phyloP scores from a whole-genome alignment of 257 asterid species.

The Catharanthus roseus region DNA sequence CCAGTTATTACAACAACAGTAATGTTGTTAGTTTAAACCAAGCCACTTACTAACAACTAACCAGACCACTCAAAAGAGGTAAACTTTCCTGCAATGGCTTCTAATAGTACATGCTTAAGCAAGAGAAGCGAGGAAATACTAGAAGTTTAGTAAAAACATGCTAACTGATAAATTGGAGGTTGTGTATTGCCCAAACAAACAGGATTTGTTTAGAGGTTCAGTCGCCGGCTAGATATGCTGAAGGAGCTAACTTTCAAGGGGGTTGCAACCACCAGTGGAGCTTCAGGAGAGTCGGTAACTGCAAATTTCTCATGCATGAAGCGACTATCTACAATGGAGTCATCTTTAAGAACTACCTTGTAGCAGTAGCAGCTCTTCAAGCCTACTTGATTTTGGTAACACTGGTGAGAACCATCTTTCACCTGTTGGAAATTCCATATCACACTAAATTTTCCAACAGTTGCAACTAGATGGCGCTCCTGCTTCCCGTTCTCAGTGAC shows the following conservation, averaged over 20 bases:
- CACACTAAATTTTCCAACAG: conserved; percentile 97
- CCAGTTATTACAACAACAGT: conserved; percentile 30
- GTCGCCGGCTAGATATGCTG: conserved; percentile 77
- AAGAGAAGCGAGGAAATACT: conserved; percentile 10
- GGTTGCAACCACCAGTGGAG: conserved; percentile 57
- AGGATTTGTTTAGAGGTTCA: conserved; percentile 31
- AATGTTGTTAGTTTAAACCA: conserved; percentile 29
- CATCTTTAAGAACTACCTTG: conserved; percentile 40
- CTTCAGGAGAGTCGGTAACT: conserved; percentile 50
- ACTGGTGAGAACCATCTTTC: conserved; percentile 83
- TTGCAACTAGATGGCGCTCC: conserved; percentile 92
- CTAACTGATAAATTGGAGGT: background rate
- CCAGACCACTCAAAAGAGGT: background rate
- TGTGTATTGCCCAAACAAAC: conserved; percentile 14
- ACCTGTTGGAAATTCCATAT: conserved; percentile 96
- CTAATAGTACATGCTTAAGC: conserved; percentile 6
- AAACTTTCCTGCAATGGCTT: conserved; percentile 12
- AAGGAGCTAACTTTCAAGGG: conserved; percentile 88
- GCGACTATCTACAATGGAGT: conserved; percentile 44
- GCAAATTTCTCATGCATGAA: conserved; percentile 97
- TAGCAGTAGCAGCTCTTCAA: conserved; percentile 78
- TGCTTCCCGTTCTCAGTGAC: conserved; percentile 91
- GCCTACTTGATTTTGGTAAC: conserved; percentile 60
- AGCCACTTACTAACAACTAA: conserved; percentile 2
- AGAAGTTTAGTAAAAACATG: conserved; percentile 4